These are phyloP conservation scores for Hypoxylon sp. DNA, from an alignment of 2,329 filamentous ascomycete species.

Conservation along the genomic window DNA sequence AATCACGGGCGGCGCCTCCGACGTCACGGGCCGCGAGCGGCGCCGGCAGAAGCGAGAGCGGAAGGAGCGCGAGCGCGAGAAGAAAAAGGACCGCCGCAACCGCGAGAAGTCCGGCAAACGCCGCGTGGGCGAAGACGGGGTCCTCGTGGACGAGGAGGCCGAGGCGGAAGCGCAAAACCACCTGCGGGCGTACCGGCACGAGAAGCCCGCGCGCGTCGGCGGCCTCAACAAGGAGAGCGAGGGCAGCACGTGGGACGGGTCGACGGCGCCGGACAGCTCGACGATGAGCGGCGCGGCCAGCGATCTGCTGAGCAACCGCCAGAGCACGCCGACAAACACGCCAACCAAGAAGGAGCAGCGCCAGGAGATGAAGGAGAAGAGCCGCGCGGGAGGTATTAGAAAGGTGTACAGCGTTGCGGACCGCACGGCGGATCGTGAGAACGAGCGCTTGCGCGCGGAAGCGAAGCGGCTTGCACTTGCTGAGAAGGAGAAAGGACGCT, in stretches of 20 bases:
- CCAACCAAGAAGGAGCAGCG: conserved; percentile 61
- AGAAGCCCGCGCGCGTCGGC: conserved; percentile 88
- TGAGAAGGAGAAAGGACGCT: conserved; percentile 59
- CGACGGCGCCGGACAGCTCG: conserved; percentile 75
- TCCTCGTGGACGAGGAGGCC: conserved; percentile 74
- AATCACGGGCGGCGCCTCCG: conserved; percentile 71
- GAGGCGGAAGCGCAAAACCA: conserved; percentile 76
- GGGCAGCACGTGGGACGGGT: conserved; percentile 83
- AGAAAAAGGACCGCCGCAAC: conserved; percentile 56
- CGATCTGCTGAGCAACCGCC: conserved; percentile 71
- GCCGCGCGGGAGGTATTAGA: conserved; percentile 66
- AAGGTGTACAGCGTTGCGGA: conserved; percentile 75
- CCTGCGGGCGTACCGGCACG: conserved; percentile 86
- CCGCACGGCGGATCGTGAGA: conserved; percentile 66
- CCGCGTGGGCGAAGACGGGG: conserved; percentile 70
- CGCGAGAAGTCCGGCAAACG: conserved; percentile 54
- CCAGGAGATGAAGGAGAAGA: conserved; percentile 30
- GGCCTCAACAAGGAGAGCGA: conserved; percentile 89
- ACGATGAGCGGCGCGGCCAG: conserved; percentile 74
- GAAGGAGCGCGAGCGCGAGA: conserved; percentile 63
- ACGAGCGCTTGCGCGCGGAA: conserved; percentile 70
- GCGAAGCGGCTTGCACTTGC: conserved; percentile 63
- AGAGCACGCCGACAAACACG: conserved; percentile 70
- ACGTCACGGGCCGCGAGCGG: conserved; percentile 69
- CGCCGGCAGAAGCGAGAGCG: conserved; percentile 69